Base-by-base conservation (phyloP, 768 basidiomycete genomes). In the Tylopilus plumbeoviolaceoides region DNA sequence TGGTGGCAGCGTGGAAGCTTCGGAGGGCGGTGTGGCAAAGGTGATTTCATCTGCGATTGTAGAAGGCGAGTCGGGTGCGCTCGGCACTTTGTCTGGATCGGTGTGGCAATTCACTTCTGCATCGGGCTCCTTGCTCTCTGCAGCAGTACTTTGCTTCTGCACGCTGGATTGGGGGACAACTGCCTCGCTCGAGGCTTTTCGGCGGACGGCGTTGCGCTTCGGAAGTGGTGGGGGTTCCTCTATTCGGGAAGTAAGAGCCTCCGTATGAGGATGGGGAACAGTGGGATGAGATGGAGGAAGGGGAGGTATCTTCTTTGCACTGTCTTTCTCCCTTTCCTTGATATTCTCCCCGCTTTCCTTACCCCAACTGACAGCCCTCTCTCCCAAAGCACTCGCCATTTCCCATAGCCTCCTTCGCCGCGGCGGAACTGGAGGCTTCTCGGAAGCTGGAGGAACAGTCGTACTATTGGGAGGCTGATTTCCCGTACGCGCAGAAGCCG, bases 401-500 rank as follows among this genome's bases (percentile, higher is more conserved):
- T 84, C 82, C 84, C 86, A 87, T 20, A 88, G 60, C 1, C 83
- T 80, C 48, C 79, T 72, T 50, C 81, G 75, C 53, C 85, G 73
- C 0, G 85, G 83, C 0, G 86, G 85, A 23, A 86, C 64, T 1
- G 83, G 82, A 9, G 86, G 85, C 54, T 78, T 82, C 27, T 73
- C 77, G 12, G 60, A 59, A 27, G 54, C 46, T 1, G 53, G 35
- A 47, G 57, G 20, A 10, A 35, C 11, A 4, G 9, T 35, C 11
- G 27, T 30, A 10, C 44, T 30, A 6, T n/a, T 39, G 11, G 28
- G 5, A n/a, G 51, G 52, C 12, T 50, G 63, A 23, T 36, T 53
- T 2, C 30, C 54, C 3, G 47, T 15, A 20, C 30, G 17, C 5
- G 28, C 18, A 11, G 48, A n/a, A 11, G 51, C 23, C 20, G 4